Base-by-base conservation (phyloP, 805 yeast genomes). In the Barnettozyma vustinii region DNA sequence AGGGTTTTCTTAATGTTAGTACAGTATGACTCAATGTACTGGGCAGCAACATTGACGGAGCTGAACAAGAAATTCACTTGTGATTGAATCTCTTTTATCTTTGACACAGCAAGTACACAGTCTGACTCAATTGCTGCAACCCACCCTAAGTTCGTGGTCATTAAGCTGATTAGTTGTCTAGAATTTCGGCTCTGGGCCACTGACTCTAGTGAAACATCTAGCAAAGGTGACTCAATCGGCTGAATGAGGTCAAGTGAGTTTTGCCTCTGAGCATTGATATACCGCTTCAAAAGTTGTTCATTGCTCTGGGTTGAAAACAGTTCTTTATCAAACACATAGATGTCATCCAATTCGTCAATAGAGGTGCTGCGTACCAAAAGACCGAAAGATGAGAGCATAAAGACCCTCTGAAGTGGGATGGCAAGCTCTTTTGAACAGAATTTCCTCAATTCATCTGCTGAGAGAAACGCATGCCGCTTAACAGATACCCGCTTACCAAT, bases 341-440 rank as follows among this genome's bases (percentile, higher is more conserved):
- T 68, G 50, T 81, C 85, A 46, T 68, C 69, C 27, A 75, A 62
- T 72, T 70, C 72, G 71, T 73, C 58, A 71, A 72, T 60, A 69
- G 76, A 61, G 23, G 55, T 47, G 9, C 54, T 47, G 49, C 77
- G 80, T 53, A 85, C 68, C 56, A 77, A 80, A 42, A 79, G 73
- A 0, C 91, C 91, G 61, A 76, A 81, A 1, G 89, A 79, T 2
- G 89, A 74, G 36, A 85, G 64, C 13, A 85, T 66, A 54, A 84
- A 71, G 40, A 75, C 55, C 45, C 73, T 71, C 23, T 64, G 68
- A 1, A 55, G 33, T 0, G 76, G 71, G 1, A 78, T 75, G 40
- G 57, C 56, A 62, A 78, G 72, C 37, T 70, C 65, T 4, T 65
- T 61, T 7, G 70, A 50, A 19, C 78, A 68, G 53, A 67, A 73